These are phyloP conservation scores for Pterocarpus santalinus DNA, from an alignment of 306 rosid genomes.

Conservation along the genomic window DNA sequence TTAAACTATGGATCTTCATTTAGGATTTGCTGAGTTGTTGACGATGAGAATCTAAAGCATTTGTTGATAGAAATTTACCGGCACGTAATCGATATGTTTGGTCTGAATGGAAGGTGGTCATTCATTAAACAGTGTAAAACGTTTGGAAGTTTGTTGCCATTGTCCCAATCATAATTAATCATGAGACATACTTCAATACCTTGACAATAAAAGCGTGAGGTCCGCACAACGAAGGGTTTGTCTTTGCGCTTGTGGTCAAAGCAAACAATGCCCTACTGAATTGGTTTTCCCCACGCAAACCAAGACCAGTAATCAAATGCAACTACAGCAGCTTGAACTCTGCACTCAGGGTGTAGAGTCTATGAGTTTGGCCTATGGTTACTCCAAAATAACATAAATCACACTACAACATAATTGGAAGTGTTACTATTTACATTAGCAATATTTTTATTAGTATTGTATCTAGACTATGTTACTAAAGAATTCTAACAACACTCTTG, in stretches of 20 bases:
- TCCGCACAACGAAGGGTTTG: background rate
- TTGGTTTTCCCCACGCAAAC: background rate
- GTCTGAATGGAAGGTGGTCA: slow-evolving; percentile 9
- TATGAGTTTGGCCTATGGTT: background rate
- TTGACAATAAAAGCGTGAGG: slow-evolving; percentile 14
- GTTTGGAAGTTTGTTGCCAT: background rate
- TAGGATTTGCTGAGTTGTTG: background rate
- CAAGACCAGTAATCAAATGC: background rate
- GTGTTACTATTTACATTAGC: no score
- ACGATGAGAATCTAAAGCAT: slow-evolving; percentile 2
- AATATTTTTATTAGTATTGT: no score
- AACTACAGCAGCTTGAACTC: background rate
- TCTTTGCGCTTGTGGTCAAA: slow-evolving; percentile 21
- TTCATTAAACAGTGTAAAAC: background rate
- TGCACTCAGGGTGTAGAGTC: background rate
- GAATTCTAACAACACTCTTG: no score
- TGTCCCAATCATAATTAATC: slow-evolving; percentile 1
- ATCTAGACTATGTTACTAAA: no score
- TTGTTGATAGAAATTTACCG: background rate
- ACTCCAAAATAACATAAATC: background rate
- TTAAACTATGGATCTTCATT: background rate
- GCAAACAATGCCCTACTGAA: slow-evolving; percentile 29
- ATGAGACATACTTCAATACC: slow-evolving; percentile 16
- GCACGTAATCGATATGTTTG: slow-evolving; percentile 19
- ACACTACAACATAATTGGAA: no score